These are phyloP conservation scores for Syzygium grande DNA, from an alignment of 345 rosid species.

Conservation along the genomic window DNA sequence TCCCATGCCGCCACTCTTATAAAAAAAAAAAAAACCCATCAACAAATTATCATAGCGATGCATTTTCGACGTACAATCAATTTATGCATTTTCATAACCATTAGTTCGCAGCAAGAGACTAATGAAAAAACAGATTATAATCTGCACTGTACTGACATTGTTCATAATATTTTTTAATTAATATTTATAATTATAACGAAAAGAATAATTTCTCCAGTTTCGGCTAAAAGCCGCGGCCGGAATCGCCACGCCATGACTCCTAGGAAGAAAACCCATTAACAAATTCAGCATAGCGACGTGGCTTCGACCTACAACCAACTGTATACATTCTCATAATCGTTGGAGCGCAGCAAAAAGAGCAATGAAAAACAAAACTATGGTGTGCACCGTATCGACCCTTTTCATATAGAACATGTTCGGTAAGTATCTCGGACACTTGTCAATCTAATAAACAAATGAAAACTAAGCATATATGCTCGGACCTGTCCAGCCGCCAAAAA, in stretches of 20 bases:
- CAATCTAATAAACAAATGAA: neutral
- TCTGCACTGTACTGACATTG: neutral
- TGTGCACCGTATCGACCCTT: no score
- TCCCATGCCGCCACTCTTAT: no score
- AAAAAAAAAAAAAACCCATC: neutral
- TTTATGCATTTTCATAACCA: neutral
- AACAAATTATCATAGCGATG: neutral
- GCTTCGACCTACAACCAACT: no score
- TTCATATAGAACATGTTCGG: neutral
- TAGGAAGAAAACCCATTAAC: no score
- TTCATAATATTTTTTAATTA: neutral
- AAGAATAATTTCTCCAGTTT: no score
- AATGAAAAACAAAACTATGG: no score
- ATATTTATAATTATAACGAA: neutral
- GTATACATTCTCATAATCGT: no score
- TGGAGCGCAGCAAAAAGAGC: no score
- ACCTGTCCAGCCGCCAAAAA: neutral
- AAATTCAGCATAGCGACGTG: no score
- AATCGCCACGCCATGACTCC: no score
- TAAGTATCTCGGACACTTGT: neutral
- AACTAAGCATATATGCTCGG: neutral
- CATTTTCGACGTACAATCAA: neutral
- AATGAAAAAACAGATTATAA: neutral
- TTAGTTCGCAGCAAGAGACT: rapidly evolving
- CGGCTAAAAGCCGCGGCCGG: no score